Base-by-base conservation (phyloP, 441 rosid species). In the Biscutella auriculata region DNA sequence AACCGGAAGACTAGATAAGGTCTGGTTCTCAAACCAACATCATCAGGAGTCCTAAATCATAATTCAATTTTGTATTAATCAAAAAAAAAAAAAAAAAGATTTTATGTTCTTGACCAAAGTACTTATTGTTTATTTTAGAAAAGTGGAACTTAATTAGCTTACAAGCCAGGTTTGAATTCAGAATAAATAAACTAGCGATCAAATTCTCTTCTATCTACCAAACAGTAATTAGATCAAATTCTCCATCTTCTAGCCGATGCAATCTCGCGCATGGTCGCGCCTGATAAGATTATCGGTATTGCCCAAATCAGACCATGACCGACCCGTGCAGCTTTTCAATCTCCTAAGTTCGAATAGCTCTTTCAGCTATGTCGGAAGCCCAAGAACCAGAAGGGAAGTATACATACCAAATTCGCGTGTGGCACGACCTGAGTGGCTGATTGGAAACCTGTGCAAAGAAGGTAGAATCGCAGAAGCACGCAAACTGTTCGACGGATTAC, bases 381-480 rank as follows among this genome's bases (percentile, higher is more conserved):
- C 53, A 5, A 66, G 62, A 58, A 57, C 62, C 6, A 50, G 37
- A 23, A 61, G 65, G 6, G 62, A 65, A 32, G 73, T 49, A 51
- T 39, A 50, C n/a, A 68, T 47, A 40, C 30, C 39, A 14, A 73
- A 37, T 21, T 64, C 85, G 11, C 28, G 47, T 15, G 61, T 68
- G 15, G 74, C 79, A 15, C 70, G 65, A 44, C 75, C 71, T 60
- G 79, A 81, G 54, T 73, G 77, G 78, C 48, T 76, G 41, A 74
- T 82, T 30, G 65, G 75, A 3, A 69, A 47, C 65, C 62, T 77
- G 0, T 64, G 76, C 51, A 67, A 57, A 35, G 81, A 80, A 63
- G 85, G 83, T 17, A 71, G 55, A 30, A 74, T 79, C 5, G 27
- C 6, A 5, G 81, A 85, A 34, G 89, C 85, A 56, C 78, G 79